These are phyloP conservation scores for Halophytophthora batemanensis DNA, from an alignment of 352 stramenopile genomes.

Conservation along the genomic window DNA sequence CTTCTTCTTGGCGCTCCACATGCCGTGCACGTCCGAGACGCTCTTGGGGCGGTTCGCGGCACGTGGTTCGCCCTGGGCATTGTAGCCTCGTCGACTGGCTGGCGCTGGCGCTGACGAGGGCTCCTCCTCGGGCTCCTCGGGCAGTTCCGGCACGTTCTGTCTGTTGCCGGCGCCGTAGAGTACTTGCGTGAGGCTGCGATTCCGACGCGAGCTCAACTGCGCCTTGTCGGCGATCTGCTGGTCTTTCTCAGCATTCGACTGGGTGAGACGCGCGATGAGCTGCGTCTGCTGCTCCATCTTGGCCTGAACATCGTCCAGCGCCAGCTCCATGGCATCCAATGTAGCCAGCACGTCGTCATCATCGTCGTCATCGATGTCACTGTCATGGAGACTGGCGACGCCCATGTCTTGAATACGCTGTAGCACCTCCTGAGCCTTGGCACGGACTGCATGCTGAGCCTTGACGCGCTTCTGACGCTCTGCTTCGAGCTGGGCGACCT, in stretches of 20 bases:
- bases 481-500: conserved; percentile 27
- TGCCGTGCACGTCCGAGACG: conserved; percentile 40
- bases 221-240: conserved; percentile 18
- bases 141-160: conserved; percentile 15
- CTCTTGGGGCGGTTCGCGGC: conserved; percentile 23
- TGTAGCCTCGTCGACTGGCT: conserved; percentile 24
- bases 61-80: conserved; percentile 11
- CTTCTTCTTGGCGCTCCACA: conserved; percentile 49
- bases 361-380: conserved; percentile 22
- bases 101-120: conserved; percentile 28
- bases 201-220: conserved; percentile 11
- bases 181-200: conserved; percentile 25
- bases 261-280: conserved; percentile 30
- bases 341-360: conserved; percentile 34
- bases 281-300: conserved; percentile 50
- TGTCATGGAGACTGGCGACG: conserved; percentile 19
- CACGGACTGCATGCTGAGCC: conserved; percentile 9
- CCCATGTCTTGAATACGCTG: conserved; percentile 28
- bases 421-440: conserved; percentile 30
- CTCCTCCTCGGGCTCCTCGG: conserved; percentile 25
- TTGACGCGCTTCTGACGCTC: conserved; percentile 26
- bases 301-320: conserved; percentile 52
- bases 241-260: conserved; percentile 25
- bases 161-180: conserved; percentile 24
- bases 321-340: conserved; percentile 44